These are phyloP conservation scores for Phialemoniopsis sp. DNA, from an alignment of 2,329 filamentous ascomycete genomes.

Conservation along the genomic window DNA sequence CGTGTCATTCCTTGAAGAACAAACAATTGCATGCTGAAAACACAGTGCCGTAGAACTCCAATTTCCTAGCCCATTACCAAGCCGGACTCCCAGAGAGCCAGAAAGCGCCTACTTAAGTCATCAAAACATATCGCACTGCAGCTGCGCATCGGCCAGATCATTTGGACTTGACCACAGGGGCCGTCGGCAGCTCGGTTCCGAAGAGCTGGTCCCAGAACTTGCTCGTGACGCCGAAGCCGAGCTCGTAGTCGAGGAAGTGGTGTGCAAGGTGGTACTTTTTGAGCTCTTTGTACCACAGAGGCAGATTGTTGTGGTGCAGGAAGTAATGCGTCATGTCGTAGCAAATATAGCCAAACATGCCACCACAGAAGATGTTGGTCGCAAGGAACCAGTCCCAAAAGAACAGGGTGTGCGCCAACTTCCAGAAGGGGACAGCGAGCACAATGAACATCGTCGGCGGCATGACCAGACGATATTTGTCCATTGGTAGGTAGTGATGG, in stretches of 20 bases:
- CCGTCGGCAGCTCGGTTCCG: slow-evolving; percentile 69
- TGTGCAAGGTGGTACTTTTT: slow-evolving; percentile 98
- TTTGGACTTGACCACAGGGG: slow-evolving; percentile 26
- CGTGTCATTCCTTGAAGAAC: too few relatives aligned
- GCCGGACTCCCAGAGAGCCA: too few relatives aligned
- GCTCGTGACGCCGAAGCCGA: slow-evolving; percentile 95
- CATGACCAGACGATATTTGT: slow-evolving; percentile 96
- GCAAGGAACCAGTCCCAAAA: slow-evolving; percentile 82
- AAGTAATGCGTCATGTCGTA: slow-evolving; percentile 99
- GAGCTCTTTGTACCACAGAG: slow-evolving; percentile 81
- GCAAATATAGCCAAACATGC: slow-evolving; percentile 91
- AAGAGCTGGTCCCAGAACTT: slow-evolving; percentile 94
- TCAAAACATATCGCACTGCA: too few relatives aligned
- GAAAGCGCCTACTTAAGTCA: too few relatives aligned
- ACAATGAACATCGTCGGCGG: slow-evolving; percentile 82
- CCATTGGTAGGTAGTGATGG: slow-evolving; percentile 99
- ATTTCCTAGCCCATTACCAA: too few relatives aligned
- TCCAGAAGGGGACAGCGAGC: slow-evolving; percentile 88
- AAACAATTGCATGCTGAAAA: too few relatives aligned
- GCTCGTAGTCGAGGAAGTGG: slow-evolving; percentile 97
- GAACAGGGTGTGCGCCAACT: slow-evolving; percentile 78
- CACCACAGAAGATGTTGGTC: slow-evolving; percentile 77
- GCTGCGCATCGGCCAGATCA: slow-evolving; percentile 7
- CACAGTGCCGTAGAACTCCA: too few relatives aligned
- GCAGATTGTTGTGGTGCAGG: slow-evolving; percentile 90